Percentiles rank a stretch among this genome's conserved stretches.
Conservation (phyloP, 2,329 filamentous ascomycete species). For the Pyrenophora tritici-repentis region DNA sequence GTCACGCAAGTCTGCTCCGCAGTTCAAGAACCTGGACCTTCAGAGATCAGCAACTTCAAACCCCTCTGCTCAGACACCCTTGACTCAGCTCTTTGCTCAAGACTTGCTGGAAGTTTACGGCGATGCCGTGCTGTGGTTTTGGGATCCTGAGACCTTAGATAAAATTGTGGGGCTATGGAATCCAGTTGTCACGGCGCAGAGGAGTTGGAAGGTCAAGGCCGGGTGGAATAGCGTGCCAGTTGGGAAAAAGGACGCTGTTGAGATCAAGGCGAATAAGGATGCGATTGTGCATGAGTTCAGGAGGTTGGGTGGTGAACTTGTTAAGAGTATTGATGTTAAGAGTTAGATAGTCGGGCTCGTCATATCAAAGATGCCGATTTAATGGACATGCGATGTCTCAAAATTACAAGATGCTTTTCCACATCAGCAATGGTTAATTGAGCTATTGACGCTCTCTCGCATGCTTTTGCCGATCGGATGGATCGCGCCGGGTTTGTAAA, state of each 20-base stretch:
- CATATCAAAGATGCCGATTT: background rate
- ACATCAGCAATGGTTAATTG: background rate
- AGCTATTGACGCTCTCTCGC: background rate
- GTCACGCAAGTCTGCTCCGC: constrained; percentile 48
- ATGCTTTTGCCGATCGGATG: background rate
- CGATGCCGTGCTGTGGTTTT: constrained; percentile 78
- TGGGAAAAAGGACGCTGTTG: constrained; percentile 31
- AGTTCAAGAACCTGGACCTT: constrained; percentile 81
- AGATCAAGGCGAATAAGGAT: constrained; percentile 68
- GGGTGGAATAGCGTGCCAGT: constrained; percentile 68
- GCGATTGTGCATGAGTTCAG: constrained; percentile 75
- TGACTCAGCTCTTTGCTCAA: constrained; percentile 65
- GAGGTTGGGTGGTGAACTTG: constrained; percentile 63
- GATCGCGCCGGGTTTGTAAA: constrained; percentile 1
- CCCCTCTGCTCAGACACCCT: constrained; percentile 58
- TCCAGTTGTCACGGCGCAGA: constrained; percentile 55
- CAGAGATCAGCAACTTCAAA: constrained; percentile 38
- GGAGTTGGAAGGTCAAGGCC: constrained; percentile 72
- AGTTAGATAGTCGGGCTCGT: background rate
- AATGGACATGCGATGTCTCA: too few relatives aligned
- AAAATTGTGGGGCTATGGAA: constrained; percentile 70
- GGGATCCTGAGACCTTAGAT: constrained; percentile 63
- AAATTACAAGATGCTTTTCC: too few relatives aligned
- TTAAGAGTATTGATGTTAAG: constrained; percentile 50
- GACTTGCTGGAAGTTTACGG: constrained; percentile 72